Conservation (phyloP, 2,329 filamentous ascomycete species). For the Cladosporium sp. region DNA sequence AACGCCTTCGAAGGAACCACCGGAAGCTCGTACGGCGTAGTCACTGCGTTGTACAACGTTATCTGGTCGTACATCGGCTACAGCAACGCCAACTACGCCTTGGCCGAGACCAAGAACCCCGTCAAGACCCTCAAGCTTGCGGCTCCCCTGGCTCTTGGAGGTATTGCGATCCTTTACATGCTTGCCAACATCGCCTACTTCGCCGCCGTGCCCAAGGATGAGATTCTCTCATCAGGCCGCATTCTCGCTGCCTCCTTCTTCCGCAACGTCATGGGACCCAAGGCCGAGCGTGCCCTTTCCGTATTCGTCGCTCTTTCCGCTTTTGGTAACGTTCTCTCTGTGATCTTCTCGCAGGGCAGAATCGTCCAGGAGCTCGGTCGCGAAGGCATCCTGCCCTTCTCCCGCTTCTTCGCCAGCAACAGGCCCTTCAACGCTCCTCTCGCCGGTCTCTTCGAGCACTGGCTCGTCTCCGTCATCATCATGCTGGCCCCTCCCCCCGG, state of each 20-base stretch:
- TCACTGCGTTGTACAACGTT: constrained; percentile 72
- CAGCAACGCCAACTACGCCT: constrained; percentile 68
- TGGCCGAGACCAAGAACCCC: constrained; percentile 67
- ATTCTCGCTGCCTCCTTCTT: constrained; percentile 62
- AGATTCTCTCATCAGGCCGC: constrained; percentile 56
- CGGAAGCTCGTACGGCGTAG: constrained; percentile 65
- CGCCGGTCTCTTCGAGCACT: constrained; percentile 65
- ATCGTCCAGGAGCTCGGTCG: constrained; percentile 67
- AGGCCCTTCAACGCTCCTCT: constrained; percentile 65
- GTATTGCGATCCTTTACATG: constrained; percentile 65
- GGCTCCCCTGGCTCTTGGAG: constrained; percentile 61
- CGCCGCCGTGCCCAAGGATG: constrained; percentile 59
- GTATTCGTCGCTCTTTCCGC: constrained; percentile 69
- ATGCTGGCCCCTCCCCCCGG: constrained; percentile 68
- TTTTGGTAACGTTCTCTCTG: constrained; percentile 67
- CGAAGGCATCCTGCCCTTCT: constrained; percentile 67
- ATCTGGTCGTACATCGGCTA: constrained; percentile 72
- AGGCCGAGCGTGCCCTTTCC: constrained; percentile 60
- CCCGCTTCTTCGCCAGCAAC: constrained; percentile 64
- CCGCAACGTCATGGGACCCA: constrained; percentile 55
- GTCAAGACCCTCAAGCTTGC: constrained; percentile 66
- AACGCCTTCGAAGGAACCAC: constrained; percentile 68
- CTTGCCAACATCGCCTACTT: constrained; percentile 69
- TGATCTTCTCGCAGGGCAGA: constrained; percentile 69
- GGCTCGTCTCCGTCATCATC: constrained; percentile 64